Evolutionary conservation across 352 stramenopile genomes (phyloP), one percentile per base, ranked within the genome.

Genomic region (Globisporangium alternatum): DNA sequence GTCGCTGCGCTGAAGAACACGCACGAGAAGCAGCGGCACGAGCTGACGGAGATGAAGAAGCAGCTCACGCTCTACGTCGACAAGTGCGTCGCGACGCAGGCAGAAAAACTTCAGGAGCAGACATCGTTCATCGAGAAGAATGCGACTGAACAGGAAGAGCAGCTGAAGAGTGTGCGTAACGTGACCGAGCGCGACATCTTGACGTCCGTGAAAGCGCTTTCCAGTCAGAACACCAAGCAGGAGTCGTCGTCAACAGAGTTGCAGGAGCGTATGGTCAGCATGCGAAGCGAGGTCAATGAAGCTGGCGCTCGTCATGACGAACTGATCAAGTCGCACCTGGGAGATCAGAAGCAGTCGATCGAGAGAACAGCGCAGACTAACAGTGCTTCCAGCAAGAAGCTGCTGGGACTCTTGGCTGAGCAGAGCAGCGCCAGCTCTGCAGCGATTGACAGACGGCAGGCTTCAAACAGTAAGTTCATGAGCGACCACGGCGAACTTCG

Each of bases 51-150:
- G 25, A 71, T 88, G 54, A 86, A 86, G 58, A 21, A 51, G n/a
- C 71, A 83, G 56, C 35, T 88, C 30, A 64, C 67, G 39, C 60
- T 76, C 66, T 80, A 75, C 31, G 70, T 88, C 43, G 77, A 82
- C 28, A 76, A 74, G 39, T 83, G 72, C 56, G 70, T 80, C 22
- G 66, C 80, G 43, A 72, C 47, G 12, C 75, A 84, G 54, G 33
- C 60, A 3, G 63, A 73, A 45, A 80, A 79, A 45, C 71, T 88
- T 8, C 33, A 74, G 21, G 70, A 83, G 43, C 76, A 88, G 45
- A 82, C 78, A n/a, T 33, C 56, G 35, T 56, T 85, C 6, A 69
- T 88, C 33, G 67, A 83, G 62, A 66, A 69, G 52, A 78, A 68
- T 31, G 54, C 66, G 17, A 54, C 58, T 25, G 67, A 71, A 2